Conservation (phyloP, 2,329 filamentous ascomycete species). For the Arachnomyces sp. region DNA sequence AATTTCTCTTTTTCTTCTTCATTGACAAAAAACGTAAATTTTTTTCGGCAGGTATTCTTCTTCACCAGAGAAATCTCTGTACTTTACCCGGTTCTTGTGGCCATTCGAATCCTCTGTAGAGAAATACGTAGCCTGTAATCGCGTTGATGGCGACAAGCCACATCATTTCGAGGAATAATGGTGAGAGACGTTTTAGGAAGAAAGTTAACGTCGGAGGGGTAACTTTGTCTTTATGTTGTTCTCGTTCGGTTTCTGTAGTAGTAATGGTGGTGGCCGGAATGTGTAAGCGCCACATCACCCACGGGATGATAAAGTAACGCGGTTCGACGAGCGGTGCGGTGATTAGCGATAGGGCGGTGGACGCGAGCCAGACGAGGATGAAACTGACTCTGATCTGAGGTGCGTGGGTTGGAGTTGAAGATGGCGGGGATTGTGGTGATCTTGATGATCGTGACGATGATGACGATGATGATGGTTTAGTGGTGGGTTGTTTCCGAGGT, state of each 20-base stretch:
- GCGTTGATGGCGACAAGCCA: conserved; percentile 52
- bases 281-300: conserved; percentile 84
- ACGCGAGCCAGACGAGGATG: conserved; percentile 55
- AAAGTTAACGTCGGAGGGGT: conserved; percentile 20
- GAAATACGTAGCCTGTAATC: conserved; percentile 48
- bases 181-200: conserved; percentile 16
- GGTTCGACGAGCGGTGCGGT: conserved; percentile 92
- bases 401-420: conserved; percentile 23
- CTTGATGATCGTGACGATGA: conserved; percentile 18
- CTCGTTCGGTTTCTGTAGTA: conserved; percentile 21
- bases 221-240: conserved; percentile 7
- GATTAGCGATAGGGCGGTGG: conserved; percentile 70
- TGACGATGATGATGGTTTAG: conserved; percentile 2
- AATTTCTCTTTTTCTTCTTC: no score
- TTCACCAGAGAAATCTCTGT: conserved; percentile 56
- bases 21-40: no score
- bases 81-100: conserved; percentile 49
- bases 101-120: conserved; percentile 52
- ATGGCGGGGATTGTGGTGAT: conserved; percentile 17
- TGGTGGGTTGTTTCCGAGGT: background rate
- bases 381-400: conserved; percentile 42
- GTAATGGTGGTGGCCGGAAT: conserved; percentile 47
- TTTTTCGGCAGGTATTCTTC: no score
- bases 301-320: conserved; percentile 90
- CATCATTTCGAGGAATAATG: conserved; percentile 44